These are phyloP conservation scores for Botrytis cinerea DNA, from an alignment of 2,329 filamentous ascomycete genomes.

Conservation along the genomic window DNA sequence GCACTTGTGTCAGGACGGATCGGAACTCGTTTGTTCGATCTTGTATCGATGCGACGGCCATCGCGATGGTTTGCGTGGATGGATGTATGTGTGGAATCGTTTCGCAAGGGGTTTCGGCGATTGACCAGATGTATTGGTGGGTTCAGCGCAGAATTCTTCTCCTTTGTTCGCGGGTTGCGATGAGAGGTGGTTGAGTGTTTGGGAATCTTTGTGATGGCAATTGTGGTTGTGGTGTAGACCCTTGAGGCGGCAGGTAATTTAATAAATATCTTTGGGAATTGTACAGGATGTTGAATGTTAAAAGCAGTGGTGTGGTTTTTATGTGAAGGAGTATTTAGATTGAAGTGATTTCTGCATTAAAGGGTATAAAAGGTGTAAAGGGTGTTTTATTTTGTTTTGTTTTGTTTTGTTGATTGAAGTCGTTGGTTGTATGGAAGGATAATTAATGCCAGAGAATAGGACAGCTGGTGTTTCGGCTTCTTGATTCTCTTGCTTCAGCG, in stretches of 20 bases:
- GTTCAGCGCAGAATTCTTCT: not conserved
- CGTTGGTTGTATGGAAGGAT: not conserved
- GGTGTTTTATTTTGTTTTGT: too few relatives aligned
- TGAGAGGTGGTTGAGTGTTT: not conserved
- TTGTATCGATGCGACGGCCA: conserved; percentile 79
- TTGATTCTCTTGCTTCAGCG: not conserved
- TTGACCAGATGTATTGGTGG: conserved; percentile 16
- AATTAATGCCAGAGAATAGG: not conserved
- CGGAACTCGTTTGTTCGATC: conserved; percentile 96
- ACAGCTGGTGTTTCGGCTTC: conserved; percentile 12
- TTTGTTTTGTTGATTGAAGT: not conserved
- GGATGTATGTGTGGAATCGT: conserved; percentile 11
- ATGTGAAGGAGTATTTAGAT: not conserved
- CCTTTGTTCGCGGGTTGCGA: not conserved
- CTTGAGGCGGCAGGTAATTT: not conserved
- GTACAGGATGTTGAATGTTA: not conserved
- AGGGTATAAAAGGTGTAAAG: not conserved
- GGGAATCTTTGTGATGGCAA: not conserved
- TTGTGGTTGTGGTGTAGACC: not conserved
- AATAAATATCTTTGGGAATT: not conserved
- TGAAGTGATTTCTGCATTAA: not conserved
- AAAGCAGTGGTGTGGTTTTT: not conserved
- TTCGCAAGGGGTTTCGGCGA: conserved; percentile 20
- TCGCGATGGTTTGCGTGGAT: conserved; percentile 38
- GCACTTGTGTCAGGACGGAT: conserved; percentile 83